Base-by-base conservation (phyloP, 306 rosid genomes). In the Ormosia emarginata region DNA sequence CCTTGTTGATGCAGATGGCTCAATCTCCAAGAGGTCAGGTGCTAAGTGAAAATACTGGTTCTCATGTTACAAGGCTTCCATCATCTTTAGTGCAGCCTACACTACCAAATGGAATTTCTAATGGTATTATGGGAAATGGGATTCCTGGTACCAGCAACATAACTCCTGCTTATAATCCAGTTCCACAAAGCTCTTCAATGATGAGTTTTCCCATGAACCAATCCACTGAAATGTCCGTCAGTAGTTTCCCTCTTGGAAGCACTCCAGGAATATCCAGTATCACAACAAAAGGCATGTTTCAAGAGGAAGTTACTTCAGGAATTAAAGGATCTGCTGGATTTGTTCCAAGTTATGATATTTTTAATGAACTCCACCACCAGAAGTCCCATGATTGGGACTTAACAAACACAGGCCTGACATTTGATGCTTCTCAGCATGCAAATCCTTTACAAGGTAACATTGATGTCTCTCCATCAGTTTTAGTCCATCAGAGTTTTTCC, bases 381-480 rank as follows among this genome's bases (percentile, higher is more conserved):
- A 95, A 91, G 59, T 57, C 98, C 68, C 87, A 95, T 70, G 92
- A 89, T 56, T 93, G 98, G 98, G 91, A 84, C 77, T 56, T 89
- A 59, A 86, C 89, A 63, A 90, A 89, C 57, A 76, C 80, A 1
- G 90, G 93, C 46, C 80, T 90, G 72, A 80, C 90, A n/a, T 93
- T 83, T 30, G 89, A 88, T 79, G 75, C 86, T 53, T 85, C 94
- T 56, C 99, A 87, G 73, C 90, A 82, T 57, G 80, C 87, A 49
- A 90, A 87, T 87, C 82, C 86, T 80, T 58, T 83, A 40, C 95
- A 86, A 69, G 85, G 91, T 24, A 90, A 81, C 80, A 75, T 89
- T 32, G 94, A 86, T 50, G 85, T 85, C 86, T 77, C 87, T 2
- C 84, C 98, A 4, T 89, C 93, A 5, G 84, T 85, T 55, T 77